phyloP scores from a whole-genome alignment of 2,329 filamentous ascomycete species.

The Ilyonectria sp. region DNA sequence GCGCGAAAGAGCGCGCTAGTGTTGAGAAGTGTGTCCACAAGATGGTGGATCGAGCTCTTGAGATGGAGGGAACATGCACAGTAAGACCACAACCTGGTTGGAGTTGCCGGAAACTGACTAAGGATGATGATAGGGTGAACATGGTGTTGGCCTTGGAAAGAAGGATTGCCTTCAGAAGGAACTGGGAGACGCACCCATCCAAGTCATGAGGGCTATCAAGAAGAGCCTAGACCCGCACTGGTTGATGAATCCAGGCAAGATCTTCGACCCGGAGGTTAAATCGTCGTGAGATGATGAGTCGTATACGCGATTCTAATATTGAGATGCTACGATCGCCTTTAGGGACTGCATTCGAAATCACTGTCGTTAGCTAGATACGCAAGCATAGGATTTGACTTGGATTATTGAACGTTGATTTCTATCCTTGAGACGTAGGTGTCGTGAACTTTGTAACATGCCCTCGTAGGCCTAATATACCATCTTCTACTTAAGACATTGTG shows the following conservation, averaged over 20 bases:
- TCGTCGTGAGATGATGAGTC: not conserved
- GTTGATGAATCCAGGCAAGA: slow-evolving; percentile 11
- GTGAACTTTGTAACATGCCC: too few relatives aligned
- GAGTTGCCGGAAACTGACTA: not conserved
- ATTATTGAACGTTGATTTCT: too few relatives aligned
- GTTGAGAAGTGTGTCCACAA: slow-evolving; percentile 64
- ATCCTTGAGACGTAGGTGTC: too few relatives aligned
- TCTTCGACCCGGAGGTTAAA: not conserved
- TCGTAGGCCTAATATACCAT: too few relatives aligned
- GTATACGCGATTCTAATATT: not conserved
- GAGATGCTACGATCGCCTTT: not conserved
- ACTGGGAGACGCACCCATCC: slow-evolving; percentile 68
- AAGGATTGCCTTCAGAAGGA: slow-evolving; percentile 68
- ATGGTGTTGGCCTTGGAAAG: slow-evolving; percentile 73
- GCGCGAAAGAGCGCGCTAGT: slow-evolving; percentile 55
- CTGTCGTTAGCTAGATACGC: too few relatives aligned
- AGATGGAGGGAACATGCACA: slow-evolving; percentile 8
- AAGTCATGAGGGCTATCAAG: slow-evolving; percentile 67
- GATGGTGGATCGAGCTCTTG: slow-evolving; percentile 11
- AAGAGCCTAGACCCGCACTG: slow-evolving; percentile 4
- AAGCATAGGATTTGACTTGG: too few relatives aligned
- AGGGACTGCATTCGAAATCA: too few relatives aligned
- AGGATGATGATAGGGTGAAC: slow-evolving; percentile 51
- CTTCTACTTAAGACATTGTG: too few relatives aligned
- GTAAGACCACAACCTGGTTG: not conserved